These are phyloP conservation scores for Trypanosomatidae sp. DNA, from an alignment of 208 protist genomes.

Conservation along the genomic window DNA sequence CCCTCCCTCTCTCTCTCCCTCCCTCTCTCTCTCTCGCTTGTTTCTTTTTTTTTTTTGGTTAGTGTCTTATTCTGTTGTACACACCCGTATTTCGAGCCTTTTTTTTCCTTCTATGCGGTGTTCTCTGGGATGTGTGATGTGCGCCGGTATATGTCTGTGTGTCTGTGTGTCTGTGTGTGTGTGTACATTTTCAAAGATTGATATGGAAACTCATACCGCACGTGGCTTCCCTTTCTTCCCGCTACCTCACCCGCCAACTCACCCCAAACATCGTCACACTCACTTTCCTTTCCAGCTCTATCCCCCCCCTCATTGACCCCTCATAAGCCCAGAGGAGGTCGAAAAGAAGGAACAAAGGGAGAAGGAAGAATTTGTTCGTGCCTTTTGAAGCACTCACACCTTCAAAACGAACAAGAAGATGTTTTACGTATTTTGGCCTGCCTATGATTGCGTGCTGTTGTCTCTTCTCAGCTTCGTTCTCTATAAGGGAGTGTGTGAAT, in stretches of 20 bases:
- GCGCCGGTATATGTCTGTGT: neutral
- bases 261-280: neutral
- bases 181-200: neutral
- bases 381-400: slow-evolving; percentile 9
- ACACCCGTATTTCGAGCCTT: neutral
- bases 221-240: neutral
- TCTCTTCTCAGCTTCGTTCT: neutral
- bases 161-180: neutral
- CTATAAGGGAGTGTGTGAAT: neutral
- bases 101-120: slow-evolving; percentile 8
- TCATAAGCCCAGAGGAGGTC: neutral
- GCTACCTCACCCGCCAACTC: neutral
- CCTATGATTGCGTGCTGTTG: neutral
- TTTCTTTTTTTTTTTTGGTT: slow-evolving; percentile 14
- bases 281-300: neutral
- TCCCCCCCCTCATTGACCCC: neutral
- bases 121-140: slow-evolving; percentile 8
- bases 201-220: neutral
- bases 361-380: neutral
- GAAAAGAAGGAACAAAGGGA: neutral
- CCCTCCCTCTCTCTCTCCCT: neutral
- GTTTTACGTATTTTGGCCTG: neutral
- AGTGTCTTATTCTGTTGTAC: slow-evolving; percentile 2
- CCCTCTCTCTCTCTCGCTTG: neutral
- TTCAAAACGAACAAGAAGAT: neutral